Evolutionary conservation across 2,329 filamentous ascomycete species (phyloP), one percentile per base, ranked within the genome.

Genomic region (Venturia aucupariae): DNA sequence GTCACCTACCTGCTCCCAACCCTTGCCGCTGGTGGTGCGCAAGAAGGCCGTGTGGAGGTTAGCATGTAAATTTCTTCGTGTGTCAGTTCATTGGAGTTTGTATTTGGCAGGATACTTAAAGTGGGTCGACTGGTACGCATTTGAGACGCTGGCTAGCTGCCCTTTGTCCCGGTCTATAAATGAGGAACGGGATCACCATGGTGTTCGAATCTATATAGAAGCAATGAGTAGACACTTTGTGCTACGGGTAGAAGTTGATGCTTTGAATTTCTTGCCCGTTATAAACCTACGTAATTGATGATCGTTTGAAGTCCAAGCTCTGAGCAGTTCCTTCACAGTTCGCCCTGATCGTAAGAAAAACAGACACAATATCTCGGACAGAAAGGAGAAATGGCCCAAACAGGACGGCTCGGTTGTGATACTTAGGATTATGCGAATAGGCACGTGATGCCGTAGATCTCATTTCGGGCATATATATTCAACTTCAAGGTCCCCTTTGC

Each of bases 41-140:
- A 73, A 59, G 75, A 77, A 70, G 75, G 75, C 64, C 74, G 75
- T 73, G 75, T 77, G 60, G 75, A 77, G 70, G 75, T 77, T 63
- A 72, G 41, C 57, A 69, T 76, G 70, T 63, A 63, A 60, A 44
- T 60, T 27, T 38, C n/a, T 41, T 60, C 11, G 35, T 6, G 11
- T 44, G 59, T 27, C 15, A 5, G n/a, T 60, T 60, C n/a, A 42
- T 42, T 24, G 59, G 59, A 44, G 41, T 60, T 60, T 42, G 59
- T 41, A 17, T 60, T 60, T 27, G 39, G 59, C 35, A 38, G 38
- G 27, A 35, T 57, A 35, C 51, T 35, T 27, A 57, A 27, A 57
- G 17, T 35, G 51, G 51, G 48, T 54, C 32, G 48, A 27, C 19
- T 57, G 51, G 15, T 10, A 35, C 51, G 51, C 51, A 19, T 57